Base-by-base conservation (phyloP, 106 monocot genomes). In the Dendrobium nobile region DNA sequence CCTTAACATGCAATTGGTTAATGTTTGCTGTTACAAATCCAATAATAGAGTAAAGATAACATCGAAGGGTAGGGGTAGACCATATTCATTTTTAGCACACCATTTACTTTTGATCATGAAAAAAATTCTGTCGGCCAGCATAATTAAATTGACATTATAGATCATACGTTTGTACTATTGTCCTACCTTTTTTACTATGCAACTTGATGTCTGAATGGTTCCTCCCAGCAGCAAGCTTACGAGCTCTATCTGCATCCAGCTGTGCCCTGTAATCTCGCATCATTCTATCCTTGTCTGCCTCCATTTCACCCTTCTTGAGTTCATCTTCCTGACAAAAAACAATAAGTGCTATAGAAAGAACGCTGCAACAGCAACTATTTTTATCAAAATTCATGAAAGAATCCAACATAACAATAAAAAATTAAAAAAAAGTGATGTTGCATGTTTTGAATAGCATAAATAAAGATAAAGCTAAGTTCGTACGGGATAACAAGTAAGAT, bases 251-350 rank as follows among this genome's bases (percentile, higher is more conserved):
- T 55, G 94, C 92, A 86, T 98, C 97, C 55, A 94, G 84, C 84
- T 98, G 97, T 82, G 97, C 97, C 83, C 97, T 89, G 54, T 98
- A 98, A 77, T 98, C 97, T 81, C 88, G 94, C 97, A 98, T 98
- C 97, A 98, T 98, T 86, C 78, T 91, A 79, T 94, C 97, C 80
- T 98, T 98, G 56, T 94, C 97, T 8, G 97, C 97, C 84, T 98
- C 97, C 28, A 98, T 47, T 82, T 98, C 97, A 85, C 91, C 92
- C 58, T 82, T 94, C 73, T 89, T 98, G 24, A 92, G 74, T 81
- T 94, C 97, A 80, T 94, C 97, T 73, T 98, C 97, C 97, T 98
- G 68, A n/a, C 84, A 4, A 75, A 27, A 77, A 40, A 77, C 4
- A 58, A 4, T 55, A 56, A 40, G 51, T 27, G 11, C 22, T 3